These are phyloP conservation scores for Trichophyton schoenleinii DNA, from an alignment of 2,329 filamentous ascomycete species.

Conservation along the genomic window DNA sequence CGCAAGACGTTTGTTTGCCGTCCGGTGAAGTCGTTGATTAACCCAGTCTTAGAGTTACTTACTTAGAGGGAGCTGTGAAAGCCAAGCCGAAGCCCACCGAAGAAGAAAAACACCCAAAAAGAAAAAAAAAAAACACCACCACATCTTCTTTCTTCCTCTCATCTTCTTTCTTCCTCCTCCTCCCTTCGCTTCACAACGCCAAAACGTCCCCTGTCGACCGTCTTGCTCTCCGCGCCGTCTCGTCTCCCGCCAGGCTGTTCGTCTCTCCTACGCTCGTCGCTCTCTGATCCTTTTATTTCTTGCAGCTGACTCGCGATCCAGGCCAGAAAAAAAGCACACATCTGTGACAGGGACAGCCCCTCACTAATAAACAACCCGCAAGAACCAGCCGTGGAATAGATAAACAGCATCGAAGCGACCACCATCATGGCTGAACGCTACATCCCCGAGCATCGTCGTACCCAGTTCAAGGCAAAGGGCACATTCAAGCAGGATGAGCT, in stretches of 20 bases:
- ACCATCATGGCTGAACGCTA: constrained; percentile 89
- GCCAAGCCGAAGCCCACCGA: background rate
- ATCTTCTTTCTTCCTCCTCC: no score
- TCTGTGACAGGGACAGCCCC: background rate
- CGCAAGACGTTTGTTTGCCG: no score
- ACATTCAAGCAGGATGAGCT: constrained; percentile 99
- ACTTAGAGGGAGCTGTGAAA: background rate
- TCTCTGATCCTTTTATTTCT: background rate
- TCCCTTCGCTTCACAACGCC: no score
- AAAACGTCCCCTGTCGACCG: no score
- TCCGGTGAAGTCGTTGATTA: no score
- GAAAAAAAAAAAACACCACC: constrained; percentile 2
- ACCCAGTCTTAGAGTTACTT: background rate
- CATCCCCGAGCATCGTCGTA: constrained; percentile 98
- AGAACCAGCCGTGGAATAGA: constrained; percentile 9
- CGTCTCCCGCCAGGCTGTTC: background rate
- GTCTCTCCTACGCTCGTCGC: background rate
- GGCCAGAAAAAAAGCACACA: background rate
- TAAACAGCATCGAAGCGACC: constrained; percentile 12
- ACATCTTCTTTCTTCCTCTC: background rate
- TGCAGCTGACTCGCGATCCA: background rate
- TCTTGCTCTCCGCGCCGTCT: background rate
- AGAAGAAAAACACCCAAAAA: constrained; percentile 9
- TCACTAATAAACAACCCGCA: background rate
- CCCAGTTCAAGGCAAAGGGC: constrained; percentile 98